Percentiles rank a stretch among this genome's conserved stretches.
phyloP scores from a whole-genome alignment of 164 flowering plant genomes.

The grape (Vitis vinifera) region ASM3070453v1 NC_081820.1:831501-832000 shows the following conservation, averaged over 20 bases:
- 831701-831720: slow-evolving; percentile 97
- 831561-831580: slow-evolving; percentile 96
- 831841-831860: slow-evolving; percentile 74
- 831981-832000: slow-evolving; percentile 97
- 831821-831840: slow-evolving; percentile 64
- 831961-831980: slow-evolving; percentile 99
- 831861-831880: background rate
- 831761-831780: slow-evolving; percentile 75
- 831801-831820: slow-evolving; percentile 83
- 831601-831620: background rate
- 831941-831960: slow-evolving; percentile 94
- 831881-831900: background rate
- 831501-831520: slow-evolving; percentile 70
- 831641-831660: background rate
- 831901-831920: slow-evolving; percentile 12
- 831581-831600: slow-evolving; percentile 73
- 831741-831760: slow-evolving; percentile 77
- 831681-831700: background rate
- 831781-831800: slow-evolving; percentile 79
- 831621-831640: background rate
- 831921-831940: slow-evolving; percentile 99
- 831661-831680: background rate
- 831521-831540: slow-evolving; percentile 83
- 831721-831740: slow-evolving; percentile 87
- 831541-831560: slow-evolving; percentile 85